Evolutionary conservation across 257 asterid genomes (phyloP), one percentile per base, ranked within the genome.

Genomic region (Penstemon eatonii): DNA sequence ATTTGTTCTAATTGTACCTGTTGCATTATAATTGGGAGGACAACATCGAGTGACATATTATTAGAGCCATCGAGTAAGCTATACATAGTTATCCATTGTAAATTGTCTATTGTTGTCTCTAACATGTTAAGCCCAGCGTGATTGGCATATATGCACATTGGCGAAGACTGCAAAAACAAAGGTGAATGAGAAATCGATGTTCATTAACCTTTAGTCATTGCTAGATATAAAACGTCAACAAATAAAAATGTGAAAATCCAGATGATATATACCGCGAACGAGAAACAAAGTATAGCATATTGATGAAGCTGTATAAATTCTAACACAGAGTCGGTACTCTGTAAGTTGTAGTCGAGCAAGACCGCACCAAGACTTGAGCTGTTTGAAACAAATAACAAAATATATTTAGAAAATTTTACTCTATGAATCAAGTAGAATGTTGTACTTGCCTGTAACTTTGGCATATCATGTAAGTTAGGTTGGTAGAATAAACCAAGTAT

Each of bases 371-470:
- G 43, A 61, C 0, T 42, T 18, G 70, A 52, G 54, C 78, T 74
- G 78, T 43, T 39, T 38, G 37, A 59, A 52, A 47, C 12, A 63
- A 54, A 12, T 62, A 7, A 4, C 18, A 15, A 15, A 15, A 15
- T 15, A 15, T 15, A 15, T 15, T 15, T 15, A 15, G 18, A 15
- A 15, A 15, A 15, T 15, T 15, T 15, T 15, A 15, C 18, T 15
- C 18, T 15, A 15, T 15, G 18, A 15, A 15, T 15, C 18, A 15
- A 15, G 18, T 15, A 15, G 18, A 15, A 15, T 15, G 18, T 7
- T 51, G 45, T 3, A 71, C 83, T 74, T 78, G 66, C 89, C 83
- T 79, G 39, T 76, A 81, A 73, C 85, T 77, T 62, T 77, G 75
- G 73, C 67, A 55, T 50, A 81, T 77, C 74, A 62, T 19, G 47